Percentiles rank a stretch among this genome's conserved stretches.
Conservation (phyloP, 352 stramenopile species). For the Phytophthora litchii region DNA sequence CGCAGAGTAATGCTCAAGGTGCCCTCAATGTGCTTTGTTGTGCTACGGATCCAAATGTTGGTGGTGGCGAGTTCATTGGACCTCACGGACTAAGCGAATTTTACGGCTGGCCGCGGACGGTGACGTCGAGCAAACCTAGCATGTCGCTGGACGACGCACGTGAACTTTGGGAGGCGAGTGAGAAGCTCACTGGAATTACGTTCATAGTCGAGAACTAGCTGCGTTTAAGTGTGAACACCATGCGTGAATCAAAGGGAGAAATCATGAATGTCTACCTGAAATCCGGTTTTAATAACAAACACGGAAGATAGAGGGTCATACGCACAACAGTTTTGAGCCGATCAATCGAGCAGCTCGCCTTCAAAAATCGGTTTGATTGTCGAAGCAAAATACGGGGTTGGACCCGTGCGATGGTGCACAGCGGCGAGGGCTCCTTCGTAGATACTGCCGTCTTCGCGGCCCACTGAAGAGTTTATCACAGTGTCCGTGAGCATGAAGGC, state of each 20-base stretch:
- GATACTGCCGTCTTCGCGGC: constrained; percentile 66
- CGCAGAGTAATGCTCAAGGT: constrained; percentile 62
- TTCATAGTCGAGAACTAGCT: constrained; percentile 30
- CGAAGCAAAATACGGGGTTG: constrained; percentile 57
- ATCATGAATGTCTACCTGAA: background rate
- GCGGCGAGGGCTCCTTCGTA: constrained; percentile 69
- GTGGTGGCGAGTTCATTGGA: constrained; percentile 58
- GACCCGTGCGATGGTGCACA: constrained; percentile 42
- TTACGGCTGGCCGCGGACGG: constrained; percentile 60
- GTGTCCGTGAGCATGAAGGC: constrained; percentile 77
- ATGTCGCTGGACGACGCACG: constrained; percentile 36
- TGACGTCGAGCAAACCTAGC: constrained; percentile 59
- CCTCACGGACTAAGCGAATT: constrained; percentile 64
- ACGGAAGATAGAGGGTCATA: background rate
- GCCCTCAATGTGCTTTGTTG: constrained; percentile 61
- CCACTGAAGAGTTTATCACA: constrained; percentile 76
- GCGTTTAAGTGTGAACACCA: background rate
- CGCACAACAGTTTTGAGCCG: background rate
- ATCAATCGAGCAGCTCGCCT: constrained; percentile 42
- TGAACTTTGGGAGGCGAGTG: constrained; percentile 37
- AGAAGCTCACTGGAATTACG: constrained; percentile 35
- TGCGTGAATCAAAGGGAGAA: constrained; percentile 2
- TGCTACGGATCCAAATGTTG: constrained; percentile 50
- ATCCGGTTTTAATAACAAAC: background rate
- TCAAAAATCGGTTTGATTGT: constrained; percentile 74